phyloP scores from a whole-genome alignment of 2,329 filamentous ascomycete genomes.

The Trichoderma gracile region DNA sequence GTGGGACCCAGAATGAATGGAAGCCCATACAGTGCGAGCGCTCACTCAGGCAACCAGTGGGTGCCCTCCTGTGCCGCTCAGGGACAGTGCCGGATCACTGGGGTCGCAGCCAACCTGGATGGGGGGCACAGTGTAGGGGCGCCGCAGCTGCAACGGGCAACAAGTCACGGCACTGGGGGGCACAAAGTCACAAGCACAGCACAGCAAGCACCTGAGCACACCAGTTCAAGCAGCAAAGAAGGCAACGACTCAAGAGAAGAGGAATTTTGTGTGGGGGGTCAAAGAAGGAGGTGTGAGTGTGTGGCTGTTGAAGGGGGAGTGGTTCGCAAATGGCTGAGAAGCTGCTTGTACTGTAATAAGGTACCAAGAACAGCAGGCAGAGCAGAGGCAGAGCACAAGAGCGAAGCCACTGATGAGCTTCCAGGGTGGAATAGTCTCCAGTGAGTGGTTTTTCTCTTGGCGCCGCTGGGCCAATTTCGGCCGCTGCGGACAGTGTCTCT shows the following conservation, averaged over 20 bases:
- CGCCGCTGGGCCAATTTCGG: not conserved
- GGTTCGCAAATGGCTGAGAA: slow-evolving; percentile 3
- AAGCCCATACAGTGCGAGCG: slow-evolving; percentile 3
- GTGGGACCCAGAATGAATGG: slow-evolving; percentile 2
- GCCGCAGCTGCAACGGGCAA: not conserved
- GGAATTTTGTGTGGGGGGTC: not conserved
- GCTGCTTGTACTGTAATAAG: no score
- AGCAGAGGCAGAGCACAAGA: no score
- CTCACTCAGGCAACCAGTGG: no score
- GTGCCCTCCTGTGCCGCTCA: slow-evolving; percentile 9
- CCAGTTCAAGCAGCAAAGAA: not conserved
- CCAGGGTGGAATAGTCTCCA: not conserved
- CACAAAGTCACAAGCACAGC: slow-evolving; percentile 3
- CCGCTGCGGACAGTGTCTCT: not conserved
- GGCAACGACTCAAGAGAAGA: not conserved
- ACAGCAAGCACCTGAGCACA: slow-evolving; percentile 14
- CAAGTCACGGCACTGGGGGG: not conserved
- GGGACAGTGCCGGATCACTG: not conserved
- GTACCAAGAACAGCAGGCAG: not conserved
- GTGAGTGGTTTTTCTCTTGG: slow-evolving; percentile 21
- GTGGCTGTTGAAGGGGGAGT: not conserved
- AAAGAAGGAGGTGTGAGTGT: not conserved
- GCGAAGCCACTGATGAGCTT: no score
- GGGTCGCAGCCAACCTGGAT: not conserved
- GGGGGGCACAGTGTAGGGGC: slow-evolving; percentile 12